These are phyloP conservation scores for Suillus decipiens DNA, from an alignment of 768 basidiomycete species.

Conservation along the genomic window DNA sequence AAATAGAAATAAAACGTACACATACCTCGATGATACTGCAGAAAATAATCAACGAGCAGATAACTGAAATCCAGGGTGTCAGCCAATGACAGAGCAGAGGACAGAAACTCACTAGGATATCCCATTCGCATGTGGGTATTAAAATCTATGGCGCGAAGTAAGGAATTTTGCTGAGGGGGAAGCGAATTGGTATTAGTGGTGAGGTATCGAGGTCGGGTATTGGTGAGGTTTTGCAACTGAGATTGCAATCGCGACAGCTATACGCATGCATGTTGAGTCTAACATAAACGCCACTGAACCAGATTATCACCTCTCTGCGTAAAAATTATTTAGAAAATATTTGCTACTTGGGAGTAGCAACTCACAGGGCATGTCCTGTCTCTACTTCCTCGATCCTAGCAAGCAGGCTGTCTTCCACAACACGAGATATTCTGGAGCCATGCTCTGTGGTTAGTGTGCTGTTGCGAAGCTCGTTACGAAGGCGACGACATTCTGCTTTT, in stretches of 20 bases:
- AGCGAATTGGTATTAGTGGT: conserved; percentile 48
- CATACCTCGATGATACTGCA: conserved; percentile 68
- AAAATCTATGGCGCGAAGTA: conserved; percentile 39
- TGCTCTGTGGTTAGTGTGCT: conserved; percentile 29
- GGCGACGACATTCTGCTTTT: conserved; percentile 30
- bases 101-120: conserved; percentile 49
- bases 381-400: conserved; percentile 35
- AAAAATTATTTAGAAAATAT: neutral
- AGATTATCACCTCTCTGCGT: conserved; percentile 6
- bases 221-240: conserved; percentile 38
- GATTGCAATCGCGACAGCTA: conserved; percentile 35
- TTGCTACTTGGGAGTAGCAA: neutral
- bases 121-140: conserved; percentile 49
- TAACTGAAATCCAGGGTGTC: conserved; percentile 44
- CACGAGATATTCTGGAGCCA: conserved; percentile 38
- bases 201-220: conserved; percentile 31
- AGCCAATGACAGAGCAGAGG: neutral
- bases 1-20: conserved; percentile 1
- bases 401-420: conserved; percentile 38
- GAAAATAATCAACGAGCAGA: conserved; percentile 47
- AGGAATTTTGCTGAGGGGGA: conserved; percentile 53
- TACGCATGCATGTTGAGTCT: conserved; percentile 22
- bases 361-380: conserved; percentile 30
- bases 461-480: conserved; percentile 32
- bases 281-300: neutral